Evolutionary conservation across 2,329 filamentous ascomycete species (phyloP), one percentile per base, ranked within the genome.

Genomic region (Colletotrichum graminicola): DNA sequence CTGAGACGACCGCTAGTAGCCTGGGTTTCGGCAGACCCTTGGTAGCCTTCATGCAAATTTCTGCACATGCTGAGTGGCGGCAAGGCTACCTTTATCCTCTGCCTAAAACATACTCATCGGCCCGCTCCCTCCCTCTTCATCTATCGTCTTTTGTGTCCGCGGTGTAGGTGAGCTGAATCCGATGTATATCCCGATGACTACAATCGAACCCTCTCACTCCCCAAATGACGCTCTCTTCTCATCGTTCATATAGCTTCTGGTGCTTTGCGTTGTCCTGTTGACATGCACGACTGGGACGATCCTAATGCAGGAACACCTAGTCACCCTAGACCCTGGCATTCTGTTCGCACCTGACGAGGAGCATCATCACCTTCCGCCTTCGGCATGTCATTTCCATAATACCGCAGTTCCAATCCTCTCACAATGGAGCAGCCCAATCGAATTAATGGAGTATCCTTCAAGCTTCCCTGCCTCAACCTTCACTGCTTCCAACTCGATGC

Each of bases 81-180:
- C n/a, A 34, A 47, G 39, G 10, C 29, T 41, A 43, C 36, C 45
- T 39, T 21, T 34, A 32, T 36, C 36, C n/a, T 14, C 36, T 23
- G 11, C 45, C 41, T 62, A 36, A 45, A 18, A 43, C 29, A 56
- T 18, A 43, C 26, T 21, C 16, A 29, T 26, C 26, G 29, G 39
- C 43, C 29, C 23, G 43, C 8, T 66, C 12, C 16, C 8, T 66
- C 12, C 16, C 21, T 34, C 26, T 65, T 23, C 43, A 26, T 68
- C 61, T 59, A 65, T 65, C 52, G 10, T 54, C 61, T 59, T 56
- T 57, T 41, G n/a, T 47, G 26, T 45, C 62, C 60, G 45, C 55
- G 36, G 43, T 39, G 66, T 26, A 65, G 60, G n/a, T 18, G 26
- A 34, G 12, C 18, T 47, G 23, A 52, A n/a, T 32, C 34, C 62